Conservation (phyloP, 257 asterid genomes). For the Przewalskia tangutica region DNA sequence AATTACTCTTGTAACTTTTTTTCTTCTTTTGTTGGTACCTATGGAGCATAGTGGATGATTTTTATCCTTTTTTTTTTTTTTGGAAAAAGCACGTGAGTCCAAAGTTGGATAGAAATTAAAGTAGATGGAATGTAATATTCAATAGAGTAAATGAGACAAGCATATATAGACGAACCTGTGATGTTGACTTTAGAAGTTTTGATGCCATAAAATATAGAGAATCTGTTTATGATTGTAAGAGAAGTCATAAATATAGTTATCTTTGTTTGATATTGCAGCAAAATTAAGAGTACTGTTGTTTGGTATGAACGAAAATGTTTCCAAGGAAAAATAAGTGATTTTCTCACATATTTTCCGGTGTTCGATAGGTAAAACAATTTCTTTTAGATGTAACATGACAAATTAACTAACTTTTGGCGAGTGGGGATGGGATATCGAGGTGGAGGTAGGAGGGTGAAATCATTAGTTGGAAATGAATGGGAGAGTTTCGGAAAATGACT, state of each 20-base stretch:
- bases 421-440: neutral
- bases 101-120: neutral
- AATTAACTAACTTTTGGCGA: neutral
- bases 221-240: conserved; percentile 32
- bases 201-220: conserved; percentile 86
- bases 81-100: neutral
- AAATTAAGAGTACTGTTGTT: neutral
- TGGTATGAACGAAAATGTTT: neutral
- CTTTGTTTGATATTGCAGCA: neutral
- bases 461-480: neutral
- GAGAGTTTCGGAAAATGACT: too few relatives aligned
- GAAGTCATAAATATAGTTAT: neutral
- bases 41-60: neutral
- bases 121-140: neutral
- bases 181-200: conserved; percentile 74
- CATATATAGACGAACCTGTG: conserved; percentile 63
- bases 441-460: neutral
- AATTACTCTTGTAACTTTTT: neutral
- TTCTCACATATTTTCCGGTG: neutral
- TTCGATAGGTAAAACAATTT: neutral
- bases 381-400: neutral
- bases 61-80: neutral
- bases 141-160: conserved; percentile 10
- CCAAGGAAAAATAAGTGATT: neutral
- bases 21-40: neutral